Base-by-base conservation (phyloP, 306 rosid genomes). In the Pterocarpus macrocarpus region DNA sequence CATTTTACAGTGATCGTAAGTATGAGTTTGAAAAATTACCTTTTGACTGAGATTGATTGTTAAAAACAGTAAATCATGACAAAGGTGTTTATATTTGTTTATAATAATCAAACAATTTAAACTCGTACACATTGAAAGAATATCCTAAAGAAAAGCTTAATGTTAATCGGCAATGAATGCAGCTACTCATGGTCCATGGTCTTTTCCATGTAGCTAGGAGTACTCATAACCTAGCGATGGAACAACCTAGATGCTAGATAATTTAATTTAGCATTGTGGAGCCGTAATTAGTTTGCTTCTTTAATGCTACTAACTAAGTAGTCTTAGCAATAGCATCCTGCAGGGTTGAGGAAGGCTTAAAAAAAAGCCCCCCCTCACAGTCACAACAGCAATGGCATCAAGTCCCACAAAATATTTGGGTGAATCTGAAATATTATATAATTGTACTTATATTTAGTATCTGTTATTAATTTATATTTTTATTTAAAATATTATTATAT, bases 281-380 rank as follows among this genome's bases (percentile, higher is more conserved):
- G 15, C 55, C 65, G 39, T 74, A 74, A 76, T 66, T 57, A 67
- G 33, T 52, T 80, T 32, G 11, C 10, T 12, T 44, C 39, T 79
- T 59, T 45, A 34, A 55, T 66, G 61, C 50, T 14, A 35, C 32
- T 57, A 39, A 75, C 33, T 39, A 67, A 62, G 4, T 13, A 5
- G 10, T 32, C 28, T 22, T 22, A 22, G 28, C 28, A 22, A 35
- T 47, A 62, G 49, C 43, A 57, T 28, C 28, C 5, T 43, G 39
- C 45, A 63, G 36, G 11, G 11, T 52, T 0, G 35, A 36, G 6
- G 2, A 2, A 30, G 28, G n/a, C n/a, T n/a, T 1, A 22, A 22
- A 22, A 22, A 22, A 22, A 22, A 22, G 1, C 56, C 12, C 38
- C 13, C 53, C 0, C 2, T 47, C 53, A 47, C 15, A 11, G 53